Evolutionary conservation across 345 rosid genomes (phyloP), one percentile per base, ranked within the genome.

Genomic region (Combretum micranthum): DNA sequence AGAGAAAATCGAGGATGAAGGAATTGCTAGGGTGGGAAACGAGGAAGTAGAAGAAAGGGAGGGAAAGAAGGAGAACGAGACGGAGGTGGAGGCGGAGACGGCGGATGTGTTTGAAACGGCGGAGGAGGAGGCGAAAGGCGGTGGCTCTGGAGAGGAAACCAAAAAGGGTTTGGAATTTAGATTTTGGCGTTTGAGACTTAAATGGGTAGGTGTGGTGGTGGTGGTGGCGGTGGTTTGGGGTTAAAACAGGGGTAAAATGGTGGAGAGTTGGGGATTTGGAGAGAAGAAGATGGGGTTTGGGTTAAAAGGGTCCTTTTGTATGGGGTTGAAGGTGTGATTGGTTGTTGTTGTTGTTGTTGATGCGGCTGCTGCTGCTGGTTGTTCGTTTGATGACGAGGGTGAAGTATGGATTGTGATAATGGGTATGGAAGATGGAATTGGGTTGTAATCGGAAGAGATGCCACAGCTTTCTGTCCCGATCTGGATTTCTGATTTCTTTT

Each of bases 381-480:
- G 39, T 32, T 32, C 39, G 9, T 32, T 32, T 32, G 42, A 13
- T 49, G 55, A 16, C 42, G 54, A 3, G 21, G 53, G 60, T 13
- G 63, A 63, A 51, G 37, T 54, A 11, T 52, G 72, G 17, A 49
- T 67, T 42, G 68, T 61, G 19, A 66, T 72, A 46, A 62, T 65
- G 55, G 68, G 59, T 50, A 39, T 58, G 62, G 69, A 70, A 57
- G 14, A 74, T 5, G 87, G 90, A 37, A 80, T 74, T 0, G 93
- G 95, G 43, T 80, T 84, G 69, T 67, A 91, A 91, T 82, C 98
- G 95, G 95, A 91, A 84, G 98, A 88, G 90, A 91, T 68, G 96
- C 98, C 98, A 79, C 64, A 79, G 90, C 96, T 91, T 83, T 91
- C 98, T 86, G 77, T 91, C 82, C 98, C 96, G 98, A 91, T 91